Evolutionary conservation across 805 yeast species (phyloP).

Genomic region (Kodamaea laetipori): DNA sequence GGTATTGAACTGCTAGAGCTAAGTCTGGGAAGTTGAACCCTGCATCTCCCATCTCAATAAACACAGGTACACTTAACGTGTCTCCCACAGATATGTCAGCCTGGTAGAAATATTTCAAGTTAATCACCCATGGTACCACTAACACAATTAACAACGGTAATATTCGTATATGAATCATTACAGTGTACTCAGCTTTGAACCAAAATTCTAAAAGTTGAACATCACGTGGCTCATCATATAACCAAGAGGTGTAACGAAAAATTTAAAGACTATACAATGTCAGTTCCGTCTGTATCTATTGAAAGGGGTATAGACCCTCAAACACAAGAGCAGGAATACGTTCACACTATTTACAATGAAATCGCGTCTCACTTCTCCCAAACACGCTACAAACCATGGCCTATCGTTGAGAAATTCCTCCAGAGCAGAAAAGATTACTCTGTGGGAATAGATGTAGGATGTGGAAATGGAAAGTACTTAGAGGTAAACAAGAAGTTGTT

Average conservation of each 20-base stretch:
- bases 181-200: not conserved
- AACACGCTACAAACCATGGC: slow-evolving; percentile 97
- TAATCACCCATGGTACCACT: slow-evolving; percentile 6
- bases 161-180: not conserved
- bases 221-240: slow-evolving; percentile 4
- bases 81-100: not conserved
- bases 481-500: slow-evolving; percentile 66
- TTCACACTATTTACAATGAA: slow-evolving; percentile 90
- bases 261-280: slow-evolving; percentile 20
- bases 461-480: slow-evolving; percentile 95
- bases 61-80: slow-evolving; percentile 13
- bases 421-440: slow-evolving; percentile 50
- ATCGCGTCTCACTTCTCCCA: slow-evolving; percentile 92
- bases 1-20: slow-evolving; percentile 47
- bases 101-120: not conserved
- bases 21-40: slow-evolving; percentile 68
- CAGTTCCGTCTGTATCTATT: slow-evolving; percentile 35
- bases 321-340: slow-evolving; percentile 70
- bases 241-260: not conserved
- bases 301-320: slow-evolving; percentile 45
- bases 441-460: slow-evolving; percentile 90
- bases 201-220: not conserved
- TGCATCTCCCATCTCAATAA: slow-evolving; percentile 33
- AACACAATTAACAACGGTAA: not conserved
- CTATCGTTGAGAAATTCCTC: slow-evolving; percentile 79